Base-by-base conservation (phyloP, 208 protist genomes). In the Angomonas ambiguus region DNA sequence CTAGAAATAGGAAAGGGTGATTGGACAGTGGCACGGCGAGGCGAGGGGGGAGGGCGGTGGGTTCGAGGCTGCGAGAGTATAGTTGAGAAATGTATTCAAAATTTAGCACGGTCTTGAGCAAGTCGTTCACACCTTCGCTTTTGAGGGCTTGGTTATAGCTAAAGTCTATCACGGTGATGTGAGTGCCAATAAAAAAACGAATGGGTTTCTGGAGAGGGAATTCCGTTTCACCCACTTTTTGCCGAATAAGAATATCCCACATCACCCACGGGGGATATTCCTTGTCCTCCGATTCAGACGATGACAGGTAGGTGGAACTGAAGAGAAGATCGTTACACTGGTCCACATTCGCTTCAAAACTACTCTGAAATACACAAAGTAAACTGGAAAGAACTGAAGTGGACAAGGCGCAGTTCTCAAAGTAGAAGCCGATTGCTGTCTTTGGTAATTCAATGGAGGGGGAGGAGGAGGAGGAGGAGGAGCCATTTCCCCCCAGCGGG, bases 131-230 rank as follows among this genome's bases (percentile, higher is more conserved):
- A 20, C 65, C 60, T 8, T 27, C 2, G 48, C 61, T 62, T 0
- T 66, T 61, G 28, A 76, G 2, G 49, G 45, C 20, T 6, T 38
- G 2, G 16, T 63, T 76, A 48, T 76, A 35, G 18, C 71, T 80
- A 10, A 80, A 38, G 38, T 80, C 74, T 13, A 76, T 25, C 18
- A 57, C 51, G 1, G 65, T 71, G 1, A 79, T 11, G 18, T 59
- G 57, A 0, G 27, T 31, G 20, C 53, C 25, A 13, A 65, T 1
- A 10, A 5, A 22, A 13, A 48, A 32, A 18, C 6, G 31, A 20
- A 1, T 48, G 6, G 18, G 3, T 53, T 8, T 27, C 3, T 4
- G 45, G 45, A 5, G 45, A 4, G 16, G 13, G 4, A 27, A 3
- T 8, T 24, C 8, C 18, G 13, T 24, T 13, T 13, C 18, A 3